Percentiles rank a stretch among this genome's conserved stretches.
Evolutionary conservation across 78 protist genomes (phyloP).

Genomic region (Dictyostelium purpureum): DNA sequence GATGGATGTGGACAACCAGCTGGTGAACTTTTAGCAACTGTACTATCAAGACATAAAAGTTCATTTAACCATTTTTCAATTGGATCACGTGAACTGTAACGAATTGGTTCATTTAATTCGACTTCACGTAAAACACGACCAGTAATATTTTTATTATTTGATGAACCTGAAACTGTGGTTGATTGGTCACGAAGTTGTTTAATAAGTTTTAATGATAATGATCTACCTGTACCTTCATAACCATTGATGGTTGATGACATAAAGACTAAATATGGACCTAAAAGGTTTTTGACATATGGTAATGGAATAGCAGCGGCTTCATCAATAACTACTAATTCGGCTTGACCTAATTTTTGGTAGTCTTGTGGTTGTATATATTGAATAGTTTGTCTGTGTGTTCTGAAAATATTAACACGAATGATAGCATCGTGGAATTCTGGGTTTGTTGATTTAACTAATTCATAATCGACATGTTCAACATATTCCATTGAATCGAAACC

Average conservation of each 20-base stretch:
- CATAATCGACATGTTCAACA: slow-evolving; percentile 95
- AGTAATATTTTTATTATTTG: background rate
- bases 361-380: slow-evolving; percentile 95
- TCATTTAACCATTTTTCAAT: slow-evolving; percentile 93
- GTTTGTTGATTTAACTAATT: slow-evolving; percentile 92
- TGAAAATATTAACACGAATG: slow-evolving; percentile 93
- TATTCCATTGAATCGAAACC: slow-evolving; percentile 96
- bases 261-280: slow-evolving; percentile 96
- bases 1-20: slow-evolving; percentile 92
- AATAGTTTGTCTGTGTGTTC: slow-evolving; percentile 98
- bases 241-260: slow-evolving; percentile 95
- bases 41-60: slow-evolving; percentile 97
- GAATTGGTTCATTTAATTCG: slow-evolving; percentile 96
- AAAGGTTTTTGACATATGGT: slow-evolving; percentile 91
- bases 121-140: slow-evolving; percentile 91
- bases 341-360: slow-evolving; percentile 84
- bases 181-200: slow-evolving; percentile 92
- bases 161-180: background rate
- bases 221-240: slow-evolving; percentile 99
- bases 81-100: slow-evolving; percentile 82
- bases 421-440: slow-evolving; percentile 92
- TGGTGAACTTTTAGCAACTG: background rate
- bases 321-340: slow-evolving; percentile 98
- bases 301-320: slow-evolving; percentile 99
- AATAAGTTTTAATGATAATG: slow-evolving; percentile 98